Conservation (phyloP, 2,329 filamentous ascomycete genomes). For the Pseudopyricularia javanii region DNA sequence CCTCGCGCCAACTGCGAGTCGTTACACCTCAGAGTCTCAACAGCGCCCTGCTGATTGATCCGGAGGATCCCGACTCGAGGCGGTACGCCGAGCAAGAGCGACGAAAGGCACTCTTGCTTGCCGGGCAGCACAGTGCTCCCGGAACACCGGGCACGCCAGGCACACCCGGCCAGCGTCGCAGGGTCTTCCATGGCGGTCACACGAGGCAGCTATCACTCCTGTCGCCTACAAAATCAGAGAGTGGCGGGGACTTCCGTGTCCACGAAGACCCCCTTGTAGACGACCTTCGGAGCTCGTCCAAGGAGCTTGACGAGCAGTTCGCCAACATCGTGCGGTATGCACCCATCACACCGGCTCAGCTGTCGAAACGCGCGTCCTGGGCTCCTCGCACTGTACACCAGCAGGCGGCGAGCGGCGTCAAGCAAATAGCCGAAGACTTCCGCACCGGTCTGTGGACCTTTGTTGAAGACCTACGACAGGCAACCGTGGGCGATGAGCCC, state of each 20-base stretch:
- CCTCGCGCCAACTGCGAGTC: conserved; percentile 42
- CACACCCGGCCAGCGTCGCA: conserved; percentile 31
- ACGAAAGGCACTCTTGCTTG: conserved; percentile 51
- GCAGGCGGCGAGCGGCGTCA: conserved; percentile 28
- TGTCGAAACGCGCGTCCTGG: conserved; percentile 48
- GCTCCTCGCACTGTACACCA: conserved; percentile 36
- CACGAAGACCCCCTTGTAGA: conserved; percentile 26
- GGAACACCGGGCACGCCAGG: conserved; percentile 19
- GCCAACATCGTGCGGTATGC: conserved; percentile 16
- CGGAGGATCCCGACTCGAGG: conserved; percentile 17
- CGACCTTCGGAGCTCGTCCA: conserved; percentile 27
- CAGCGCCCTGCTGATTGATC: background rate
- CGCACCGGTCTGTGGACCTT: conserved; percentile 87
- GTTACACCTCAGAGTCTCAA: background rate
- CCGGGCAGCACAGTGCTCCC: conserved; percentile 29
- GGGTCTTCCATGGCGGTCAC: conserved; percentile 57
- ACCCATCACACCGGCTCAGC: conserved; percentile 18
- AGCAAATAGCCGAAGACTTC: conserved; percentile 81
- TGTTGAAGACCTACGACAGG: conserved; percentile 87
- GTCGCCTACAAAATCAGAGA: conserved; percentile 47
- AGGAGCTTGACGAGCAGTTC: conserved; percentile 15
- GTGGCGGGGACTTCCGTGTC: conserved; percentile 23
- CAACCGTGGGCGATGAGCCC: conserved; percentile 88
- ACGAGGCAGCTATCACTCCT: conserved; percentile 64
- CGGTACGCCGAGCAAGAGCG: conserved; percentile 56